phyloP scores from a whole-genome alignment of 805 yeast species.

The Torulaspora microellipsoides region DNA sequence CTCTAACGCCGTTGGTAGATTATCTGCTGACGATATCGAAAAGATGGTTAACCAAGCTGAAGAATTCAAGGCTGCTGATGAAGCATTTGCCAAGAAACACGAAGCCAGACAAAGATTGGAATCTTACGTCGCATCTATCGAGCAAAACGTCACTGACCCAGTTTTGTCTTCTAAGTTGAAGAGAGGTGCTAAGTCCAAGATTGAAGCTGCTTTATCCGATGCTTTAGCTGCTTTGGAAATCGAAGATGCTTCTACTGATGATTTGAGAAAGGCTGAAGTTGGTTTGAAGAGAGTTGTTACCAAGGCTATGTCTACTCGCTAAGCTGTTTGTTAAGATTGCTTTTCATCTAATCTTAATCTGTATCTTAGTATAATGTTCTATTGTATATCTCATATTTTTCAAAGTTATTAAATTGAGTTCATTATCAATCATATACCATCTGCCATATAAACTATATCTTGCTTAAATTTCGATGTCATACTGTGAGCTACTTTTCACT shows the following conservation, averaged over 20 bases:
- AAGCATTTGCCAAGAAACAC: conserved; percentile 98
- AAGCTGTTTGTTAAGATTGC: conserved; percentile 36
- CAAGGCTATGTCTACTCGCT: conserved; percentile 98
- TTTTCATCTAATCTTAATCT: conserved; percentile 16
- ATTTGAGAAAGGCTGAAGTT: conserved; percentile 98
- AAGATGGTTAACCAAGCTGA: conserved; percentile 99
- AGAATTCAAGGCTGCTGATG: conserved; percentile 98
- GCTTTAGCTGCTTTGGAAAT: conserved; percentile 97
- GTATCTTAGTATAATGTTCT: conserved; percentile 21
- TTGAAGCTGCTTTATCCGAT: conserved; percentile 96
- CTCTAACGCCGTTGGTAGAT: conserved; percentile 98
- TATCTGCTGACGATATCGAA: conserved; percentile 93
- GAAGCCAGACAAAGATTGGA: conserved; percentile 99
- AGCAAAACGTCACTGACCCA: conserved; percentile 96
- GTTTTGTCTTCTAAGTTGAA: conserved; percentile 95
- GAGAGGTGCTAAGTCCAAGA: conserved; percentile 95
- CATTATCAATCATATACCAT: background rate
- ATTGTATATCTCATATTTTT: conserved; percentile 15
- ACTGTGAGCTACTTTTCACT: too few relatives aligned
- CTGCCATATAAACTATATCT: too few relatives aligned
- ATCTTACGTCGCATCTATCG: conserved; percentile 94
- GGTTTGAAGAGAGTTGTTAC: conserved; percentile 98
- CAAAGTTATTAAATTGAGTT: conserved; percentile 9
- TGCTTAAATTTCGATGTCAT: too few relatives aligned
- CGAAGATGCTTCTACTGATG: conserved; percentile 95